Percentiles rank a stretch among this genome's conserved stretches.
phyloP scores from a whole-genome alignment of 2,329 filamentous ascomycete genomes.

The Huntiella abstrusa region DNA sequence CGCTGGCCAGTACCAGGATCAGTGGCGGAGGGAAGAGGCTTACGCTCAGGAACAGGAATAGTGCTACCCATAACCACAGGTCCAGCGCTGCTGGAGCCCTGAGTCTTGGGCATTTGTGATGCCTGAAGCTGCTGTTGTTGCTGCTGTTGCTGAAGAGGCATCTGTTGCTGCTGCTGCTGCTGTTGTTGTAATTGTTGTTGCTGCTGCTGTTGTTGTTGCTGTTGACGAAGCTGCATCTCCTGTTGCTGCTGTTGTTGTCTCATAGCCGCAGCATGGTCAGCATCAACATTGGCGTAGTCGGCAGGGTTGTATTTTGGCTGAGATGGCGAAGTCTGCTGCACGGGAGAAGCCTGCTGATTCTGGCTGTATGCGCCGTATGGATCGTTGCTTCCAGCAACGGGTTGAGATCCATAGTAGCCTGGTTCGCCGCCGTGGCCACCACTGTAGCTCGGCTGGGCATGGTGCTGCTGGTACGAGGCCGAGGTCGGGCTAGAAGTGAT shows the following conservation, averaged over 20 bases:
- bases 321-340: conserved; percentile 20
- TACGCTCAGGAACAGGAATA: conserved; percentile 20
- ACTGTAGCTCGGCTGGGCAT: conserved; percentile 19
- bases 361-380: conserved; percentile 14
- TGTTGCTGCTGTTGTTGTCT: conserved; percentile 19
- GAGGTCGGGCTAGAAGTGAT: conserved; percentile 38
- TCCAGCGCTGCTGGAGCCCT: conserved; percentile 13
- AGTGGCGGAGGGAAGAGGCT: conserved; percentile 51
- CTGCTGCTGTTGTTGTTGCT: conserved; percentile 18
- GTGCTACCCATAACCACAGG: conserved; percentile 16
- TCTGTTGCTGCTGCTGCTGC: conserved; percentile 16
- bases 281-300: conserved; percentile 49
- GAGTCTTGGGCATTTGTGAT: background rate
- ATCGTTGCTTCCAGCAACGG: background rate
- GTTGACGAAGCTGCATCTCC: conserved; percentile 20
- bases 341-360: conserved; percentile 20
- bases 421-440: conserved; percentile 11
- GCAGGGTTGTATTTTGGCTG: conserved; percentile 59
- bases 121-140: conserved; percentile 17
- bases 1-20: conserved; percentile 57
- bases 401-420: conserved; percentile 1
- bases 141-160: conserved; percentile 18
- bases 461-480: conserved; percentile 32
- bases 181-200: conserved; percentile 17
- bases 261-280: conserved; percentile 22